These are phyloP conservation scores for Massospora cicadina DNA, from an alignment of 371 early-diverging fungal species.

Conservation along the genomic window DNA sequence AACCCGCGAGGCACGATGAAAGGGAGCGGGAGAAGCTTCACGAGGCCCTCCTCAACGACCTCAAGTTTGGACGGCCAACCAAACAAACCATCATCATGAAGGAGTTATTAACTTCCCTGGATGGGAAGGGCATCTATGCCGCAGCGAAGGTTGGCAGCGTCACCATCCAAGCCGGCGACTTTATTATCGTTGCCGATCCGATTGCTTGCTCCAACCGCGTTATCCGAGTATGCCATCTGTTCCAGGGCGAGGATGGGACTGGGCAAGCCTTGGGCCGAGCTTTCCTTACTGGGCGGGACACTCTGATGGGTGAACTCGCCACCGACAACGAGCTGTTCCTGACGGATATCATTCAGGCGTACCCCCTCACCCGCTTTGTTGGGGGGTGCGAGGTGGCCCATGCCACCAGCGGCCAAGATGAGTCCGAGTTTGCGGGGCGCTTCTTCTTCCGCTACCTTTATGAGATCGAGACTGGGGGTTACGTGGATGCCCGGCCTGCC, in stretches of 20 bases:
- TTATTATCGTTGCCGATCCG: conserved; percentile 16
- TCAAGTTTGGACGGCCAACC: background rate
- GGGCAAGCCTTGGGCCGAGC: conserved; percentile 22
- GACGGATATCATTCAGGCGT: conserved; percentile 25
- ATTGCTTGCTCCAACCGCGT: conserved; percentile 14
- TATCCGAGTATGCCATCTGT: conserved; percentile 16
- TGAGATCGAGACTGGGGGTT: conserved; percentile 15
- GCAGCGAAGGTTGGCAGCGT: conserved; percentile 14
- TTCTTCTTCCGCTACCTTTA: conserved; percentile 7
- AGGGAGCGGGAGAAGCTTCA: background rate
- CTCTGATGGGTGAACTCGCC: conserved; percentile 26
- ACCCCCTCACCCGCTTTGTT: conserved; percentile 17
- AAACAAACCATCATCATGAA: conserved; percentile 11
- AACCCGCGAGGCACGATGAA: background rate
- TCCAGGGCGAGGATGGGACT: conserved; percentile 11
- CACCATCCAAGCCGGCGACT: conserved; percentile 16
- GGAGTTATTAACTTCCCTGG: conserved; percentile 7
- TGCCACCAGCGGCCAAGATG: conserved; percentile 16
- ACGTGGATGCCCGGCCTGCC: conserved; percentile 17
- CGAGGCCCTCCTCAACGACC: background rate
- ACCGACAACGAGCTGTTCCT: conserved; percentile 26
- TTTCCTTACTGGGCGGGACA: conserved; percentile 26
- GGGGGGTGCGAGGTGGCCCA: conserved; percentile 22
- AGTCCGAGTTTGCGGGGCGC: conserved; percentile 12
- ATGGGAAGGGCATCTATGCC: conserved; percentile 12